Conservation (phyloP, 2,329 filamentous ascomycete species). For the Colletotrichum sp. region DNA sequence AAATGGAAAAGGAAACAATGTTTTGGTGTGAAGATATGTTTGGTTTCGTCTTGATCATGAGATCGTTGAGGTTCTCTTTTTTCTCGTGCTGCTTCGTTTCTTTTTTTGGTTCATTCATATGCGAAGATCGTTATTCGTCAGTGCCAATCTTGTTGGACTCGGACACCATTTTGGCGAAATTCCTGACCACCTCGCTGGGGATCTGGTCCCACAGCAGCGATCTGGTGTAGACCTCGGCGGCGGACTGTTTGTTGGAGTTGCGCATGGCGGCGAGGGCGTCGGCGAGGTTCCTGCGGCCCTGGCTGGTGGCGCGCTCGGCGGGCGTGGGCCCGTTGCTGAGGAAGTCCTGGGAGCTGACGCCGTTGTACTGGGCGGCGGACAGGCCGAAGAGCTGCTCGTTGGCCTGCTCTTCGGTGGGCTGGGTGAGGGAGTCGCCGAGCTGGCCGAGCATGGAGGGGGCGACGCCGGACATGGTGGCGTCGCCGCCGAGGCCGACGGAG, state of each 20-base stretch:
- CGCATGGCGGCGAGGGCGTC: conserved; percentile 84
- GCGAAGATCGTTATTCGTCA: conserved; percentile 38
- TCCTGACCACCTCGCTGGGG: conserved; percentile 86
- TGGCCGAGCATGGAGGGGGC: conserved; percentile 68
- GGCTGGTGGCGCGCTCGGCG: conserved; percentile 60
- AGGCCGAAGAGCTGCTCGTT: conserved; percentile 88
- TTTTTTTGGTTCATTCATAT: conserved; percentile 24
- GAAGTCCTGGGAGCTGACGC: conserved; percentile 79
- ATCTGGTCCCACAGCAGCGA: conserved; percentile 95
- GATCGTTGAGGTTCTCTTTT: conserved; percentile 2
- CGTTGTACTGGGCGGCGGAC: conserved; percentile 87
- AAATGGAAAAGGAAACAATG: conserved; percentile 11
- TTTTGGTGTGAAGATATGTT: conserved; percentile 16
- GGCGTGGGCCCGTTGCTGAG: conserved; percentile 51
- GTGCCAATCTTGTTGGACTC: conserved; percentile 64
- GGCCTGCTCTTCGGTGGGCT: conserved; percentile 83
- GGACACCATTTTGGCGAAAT: conserved; percentile 90
- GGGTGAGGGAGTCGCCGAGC: conserved; percentile 71
- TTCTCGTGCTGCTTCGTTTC: background rate
- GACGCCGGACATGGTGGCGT: conserved; percentile 51
- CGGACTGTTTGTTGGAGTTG: conserved; percentile 74
- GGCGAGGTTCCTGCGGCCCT: conserved; percentile 76
- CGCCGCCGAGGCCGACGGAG: conserved; percentile 44
- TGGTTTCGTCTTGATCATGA: conserved; percentile 18
- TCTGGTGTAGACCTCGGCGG: conserved; percentile 89